phyloP scores from a whole-genome alignment of 257 asterid genomes.

The Eustoma russellianum region DNA sequence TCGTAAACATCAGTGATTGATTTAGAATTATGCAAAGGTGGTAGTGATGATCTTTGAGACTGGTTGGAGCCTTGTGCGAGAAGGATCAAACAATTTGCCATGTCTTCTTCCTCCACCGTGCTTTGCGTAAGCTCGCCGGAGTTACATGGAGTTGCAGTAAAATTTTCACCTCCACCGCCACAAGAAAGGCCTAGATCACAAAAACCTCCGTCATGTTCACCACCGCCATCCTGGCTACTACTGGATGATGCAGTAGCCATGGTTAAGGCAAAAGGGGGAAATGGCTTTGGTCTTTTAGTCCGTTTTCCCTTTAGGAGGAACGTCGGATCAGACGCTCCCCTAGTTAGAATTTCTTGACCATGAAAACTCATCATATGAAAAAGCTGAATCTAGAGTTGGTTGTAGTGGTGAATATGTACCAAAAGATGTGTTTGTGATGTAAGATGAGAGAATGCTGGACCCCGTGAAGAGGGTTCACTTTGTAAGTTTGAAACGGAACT shows the following conservation, averaged over 20 bases:
- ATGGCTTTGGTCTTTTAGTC: constrained; percentile 51
- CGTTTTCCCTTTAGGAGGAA: constrained; percentile 30
- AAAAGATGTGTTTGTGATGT: background rate
- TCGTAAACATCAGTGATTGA: constrained; percentile 10
- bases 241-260: constrained; percentile 42
- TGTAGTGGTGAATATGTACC: too few relatives aligned
- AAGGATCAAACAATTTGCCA: constrained; percentile 40
- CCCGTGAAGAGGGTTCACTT: background rate
- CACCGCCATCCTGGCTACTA: constrained; percentile 15
- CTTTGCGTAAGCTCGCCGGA: constrained; percentile 18
- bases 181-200: constrained; percentile 4
- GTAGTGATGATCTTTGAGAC: background rate
- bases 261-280: constrained; percentile 42
- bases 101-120: constrained; percentile 29
- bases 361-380: too few relatives aligned
- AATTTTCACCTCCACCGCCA: background rate
- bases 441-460: constrained; percentile 14
- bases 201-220: constrained; percentile 3
- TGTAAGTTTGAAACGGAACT: constrained; percentile 8
- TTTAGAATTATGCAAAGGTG: too few relatives aligned
- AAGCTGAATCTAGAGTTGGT: too few relatives aligned
- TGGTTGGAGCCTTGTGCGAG: constrained; percentile 20
- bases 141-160: constrained; percentile 17
- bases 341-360: too few relatives aligned
- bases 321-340: too few relatives aligned